Conservation (phyloP, 768 basidiomycete species). For the Nidularia pulvinata region DNA sequence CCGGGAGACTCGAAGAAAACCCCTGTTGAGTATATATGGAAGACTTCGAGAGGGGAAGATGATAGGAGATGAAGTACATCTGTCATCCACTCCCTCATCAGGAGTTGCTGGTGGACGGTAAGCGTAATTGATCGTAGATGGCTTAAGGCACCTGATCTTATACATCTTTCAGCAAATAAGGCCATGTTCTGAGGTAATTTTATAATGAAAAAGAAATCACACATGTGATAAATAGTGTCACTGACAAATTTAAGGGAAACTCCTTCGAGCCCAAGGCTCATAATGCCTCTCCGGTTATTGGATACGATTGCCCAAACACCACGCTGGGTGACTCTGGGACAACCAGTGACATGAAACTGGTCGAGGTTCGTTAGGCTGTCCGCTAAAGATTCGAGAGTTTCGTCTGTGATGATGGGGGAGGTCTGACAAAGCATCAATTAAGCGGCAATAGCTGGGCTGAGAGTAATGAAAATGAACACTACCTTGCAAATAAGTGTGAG, state of each 20-base stretch:
- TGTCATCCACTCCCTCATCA: constrained; percentile 41
- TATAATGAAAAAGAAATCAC: background rate
- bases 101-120: constrained; percentile 36
- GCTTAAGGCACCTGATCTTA: constrained; percentile 28
- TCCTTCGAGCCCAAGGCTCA: constrained; percentile 59
- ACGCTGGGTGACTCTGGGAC: constrained; percentile 62
- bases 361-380: constrained; percentile 49
- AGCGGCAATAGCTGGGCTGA: background rate
- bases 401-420: constrained; percentile 60
- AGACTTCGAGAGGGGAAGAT: constrained; percentile 47
- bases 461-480: background rate
- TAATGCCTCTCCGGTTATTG: constrained; percentile 42
- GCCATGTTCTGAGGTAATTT: constrained; percentile 46
- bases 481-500: constrained; percentile 77
- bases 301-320: constrained; percentile 56
- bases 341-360: constrained; percentile 63
- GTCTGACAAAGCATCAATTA: constrained; percentile 33
- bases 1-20: constrained; percentile 33
- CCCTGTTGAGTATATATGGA: constrained; percentile 63
- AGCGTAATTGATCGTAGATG: constrained; percentile 59
- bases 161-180: constrained; percentile 38
- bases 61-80: constrained; percentile 41
- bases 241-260: constrained; percentile 61
- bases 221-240: background rate
- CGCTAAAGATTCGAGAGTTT: constrained; percentile 46